Evolutionary conservation across 2,329 filamentous ascomycete species (phyloP).

Genomic region (Monosporascus sp.): DNA sequence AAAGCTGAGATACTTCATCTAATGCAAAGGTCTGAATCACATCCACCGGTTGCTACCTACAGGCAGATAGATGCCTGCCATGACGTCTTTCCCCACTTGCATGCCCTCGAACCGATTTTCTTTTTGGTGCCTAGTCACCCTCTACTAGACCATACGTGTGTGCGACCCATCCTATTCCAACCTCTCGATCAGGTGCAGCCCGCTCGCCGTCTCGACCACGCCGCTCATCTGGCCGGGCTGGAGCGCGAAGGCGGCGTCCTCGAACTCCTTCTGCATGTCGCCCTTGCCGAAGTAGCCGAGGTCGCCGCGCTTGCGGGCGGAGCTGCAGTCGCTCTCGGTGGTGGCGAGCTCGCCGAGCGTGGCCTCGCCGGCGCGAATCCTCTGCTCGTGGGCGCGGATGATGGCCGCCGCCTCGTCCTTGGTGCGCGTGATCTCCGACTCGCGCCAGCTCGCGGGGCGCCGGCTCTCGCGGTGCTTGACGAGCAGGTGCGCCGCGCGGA

Average conservation of each 20-base stretch:
- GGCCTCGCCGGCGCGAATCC: conserved; percentile 65
- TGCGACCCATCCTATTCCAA: conserved; percentile 22
- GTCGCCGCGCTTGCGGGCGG: conserved; percentile 88
- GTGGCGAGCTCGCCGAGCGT: conserved; percentile 78
- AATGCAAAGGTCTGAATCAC: no score
- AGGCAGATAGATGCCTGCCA: no score
- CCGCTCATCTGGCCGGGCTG: conserved; percentile 81
- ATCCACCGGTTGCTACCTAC: no score
- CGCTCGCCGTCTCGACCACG: conserved; percentile 87
- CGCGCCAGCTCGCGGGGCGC: conserved; percentile 87
- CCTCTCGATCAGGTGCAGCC: conserved; percentile 87
- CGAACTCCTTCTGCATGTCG: conserved; percentile 99
- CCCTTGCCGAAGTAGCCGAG: conserved; percentile 90
- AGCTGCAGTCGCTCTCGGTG: conserved; percentile 92
- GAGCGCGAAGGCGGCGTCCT: conserved; percentile 89
- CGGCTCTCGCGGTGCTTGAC: conserved; percentile 90
- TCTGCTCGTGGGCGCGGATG: conserved; percentile 67
- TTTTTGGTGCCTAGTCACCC: neutral
- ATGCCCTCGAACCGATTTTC: neutral
- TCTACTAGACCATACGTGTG: neutral
- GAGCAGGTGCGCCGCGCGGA: conserved; percentile 85
- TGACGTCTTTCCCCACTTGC: no score
- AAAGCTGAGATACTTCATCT: no score
- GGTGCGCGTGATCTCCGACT: conserved; percentile 78
- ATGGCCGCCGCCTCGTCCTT: conserved; percentile 83